These are phyloP conservation scores for Termitomyces sp. DNA, from an alignment of 768 basidiomycete species.

Conservation along the genomic window DNA sequence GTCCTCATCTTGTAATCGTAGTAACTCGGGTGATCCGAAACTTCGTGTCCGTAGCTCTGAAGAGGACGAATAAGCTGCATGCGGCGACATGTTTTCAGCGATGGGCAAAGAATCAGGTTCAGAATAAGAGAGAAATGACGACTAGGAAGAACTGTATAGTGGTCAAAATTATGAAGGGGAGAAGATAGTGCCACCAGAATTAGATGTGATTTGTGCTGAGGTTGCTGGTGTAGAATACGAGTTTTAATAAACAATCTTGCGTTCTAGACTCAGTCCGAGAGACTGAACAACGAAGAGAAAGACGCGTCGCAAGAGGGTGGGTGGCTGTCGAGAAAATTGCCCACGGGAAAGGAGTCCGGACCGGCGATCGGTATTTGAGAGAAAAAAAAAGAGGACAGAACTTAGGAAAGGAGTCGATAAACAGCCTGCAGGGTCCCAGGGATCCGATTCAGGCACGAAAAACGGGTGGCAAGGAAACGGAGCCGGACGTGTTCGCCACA, in stretches of 20 bases:
- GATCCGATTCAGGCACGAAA: slow-evolving; percentile 35
- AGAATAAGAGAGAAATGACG: slow-evolving; percentile 16
- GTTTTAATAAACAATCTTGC: neutral
- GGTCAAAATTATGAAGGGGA: slow-evolving; percentile 17
- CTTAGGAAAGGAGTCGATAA: slow-evolving; percentile 12
- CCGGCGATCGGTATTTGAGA: slow-evolving; percentile 12
- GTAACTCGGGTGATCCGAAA: slow-evolving; percentile 15
- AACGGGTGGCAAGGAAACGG: slow-evolving; percentile 19
- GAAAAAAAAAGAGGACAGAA: slow-evolving; percentile 11
- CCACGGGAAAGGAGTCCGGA: neutral
- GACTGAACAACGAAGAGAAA: neutral
- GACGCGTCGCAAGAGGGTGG: neutral
- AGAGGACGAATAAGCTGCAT: slow-evolving; percentile 11
- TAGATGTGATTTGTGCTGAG: neutral
- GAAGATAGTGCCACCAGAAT: slow-evolving; percentile 5
- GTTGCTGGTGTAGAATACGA: neutral
- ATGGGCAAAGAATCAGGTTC: neutral
- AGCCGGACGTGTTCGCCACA: slow-evolving; percentile 10
- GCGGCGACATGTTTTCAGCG: slow-evolving; percentile 25
- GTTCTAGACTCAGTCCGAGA: neutral
- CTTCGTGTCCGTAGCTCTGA: slow-evolving; percentile 17
- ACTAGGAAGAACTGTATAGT: slow-evolving; percentile 15
- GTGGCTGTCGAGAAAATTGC: neutral
- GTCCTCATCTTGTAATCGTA: slow-evolving; percentile 4
- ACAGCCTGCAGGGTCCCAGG: slow-evolving; percentile 11